phyloP scores from a whole-genome alignment of 2,329 filamentous ascomycete genomes.

The Macroventuria anomochaeta region DNA sequence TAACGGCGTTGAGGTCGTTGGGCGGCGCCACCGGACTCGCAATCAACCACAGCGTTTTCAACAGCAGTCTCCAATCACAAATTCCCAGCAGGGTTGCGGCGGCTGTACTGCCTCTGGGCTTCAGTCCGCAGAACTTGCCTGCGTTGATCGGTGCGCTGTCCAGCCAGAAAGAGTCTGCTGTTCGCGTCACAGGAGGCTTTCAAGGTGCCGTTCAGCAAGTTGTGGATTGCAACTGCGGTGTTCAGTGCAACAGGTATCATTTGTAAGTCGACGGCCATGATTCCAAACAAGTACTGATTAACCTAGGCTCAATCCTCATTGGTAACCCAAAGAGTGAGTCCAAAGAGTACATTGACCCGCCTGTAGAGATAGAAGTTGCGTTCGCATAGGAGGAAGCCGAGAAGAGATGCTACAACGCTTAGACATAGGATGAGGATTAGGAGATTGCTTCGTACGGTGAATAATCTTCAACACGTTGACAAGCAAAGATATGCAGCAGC shows the following conservation, averaged over 20 bases:
- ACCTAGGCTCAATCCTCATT: neutral
- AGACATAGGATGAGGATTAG: neutral
- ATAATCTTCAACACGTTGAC: neutral
- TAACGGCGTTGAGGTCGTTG: neutral
- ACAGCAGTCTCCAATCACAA: neutral
- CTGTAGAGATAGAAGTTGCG: neutral
- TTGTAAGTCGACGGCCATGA: neutral
- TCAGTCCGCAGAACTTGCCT: neutral
- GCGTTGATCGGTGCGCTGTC: neutral
- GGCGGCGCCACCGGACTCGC: neutral
- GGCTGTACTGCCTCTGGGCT: neutral
- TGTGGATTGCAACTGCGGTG: neutral
- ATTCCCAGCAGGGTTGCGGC: neutral
- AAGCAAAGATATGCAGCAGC: too few species aligned
- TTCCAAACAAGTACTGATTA: neutral
- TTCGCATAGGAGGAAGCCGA: neutral
- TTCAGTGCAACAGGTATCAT: neutral
- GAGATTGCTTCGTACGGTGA: neutral
- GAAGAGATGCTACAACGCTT: neutral
- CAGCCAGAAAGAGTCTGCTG: neutral
- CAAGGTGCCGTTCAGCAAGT: neutral
- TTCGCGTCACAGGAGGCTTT: neutral
- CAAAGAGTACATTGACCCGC: neutral
- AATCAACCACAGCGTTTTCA: constrained; percentile 1
- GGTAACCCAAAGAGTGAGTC: neutral